Percentiles rank a stretch among this genome's conserved stretches.
phyloP scores from a whole-genome alignment of 129 eudicot species.

The Artemisia argyi region DNA sequence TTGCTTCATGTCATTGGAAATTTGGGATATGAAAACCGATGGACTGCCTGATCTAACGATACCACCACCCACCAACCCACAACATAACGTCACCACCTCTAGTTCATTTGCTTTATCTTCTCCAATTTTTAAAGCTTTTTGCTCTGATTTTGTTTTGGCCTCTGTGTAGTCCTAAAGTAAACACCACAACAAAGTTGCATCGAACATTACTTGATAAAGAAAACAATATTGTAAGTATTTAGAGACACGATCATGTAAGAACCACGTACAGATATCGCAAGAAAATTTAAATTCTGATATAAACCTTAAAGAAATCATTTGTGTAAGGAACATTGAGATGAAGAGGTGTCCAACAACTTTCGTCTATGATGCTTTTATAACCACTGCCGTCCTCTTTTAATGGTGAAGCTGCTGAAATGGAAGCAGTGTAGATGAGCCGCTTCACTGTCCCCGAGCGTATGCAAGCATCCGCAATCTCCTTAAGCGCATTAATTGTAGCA shows the following conservation, averaged over 20 bases:
- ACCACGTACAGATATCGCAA: no score
- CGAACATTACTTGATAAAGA: neutral
- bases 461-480: constrained; percentile 40
- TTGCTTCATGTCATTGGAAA: neutral
- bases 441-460: constrained; percentile 54
- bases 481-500: constrained; percentile 49
- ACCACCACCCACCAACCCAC: constrained; percentile 56
- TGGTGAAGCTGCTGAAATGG: constrained; percentile 52
- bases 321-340: constrained; percentile 28
- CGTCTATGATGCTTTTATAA: constrained; percentile 46
- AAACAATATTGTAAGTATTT: no score
- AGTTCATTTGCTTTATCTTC: constrained; percentile 11
- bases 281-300: no score
- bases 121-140: constrained; percentile 36
- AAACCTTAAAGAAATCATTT: constrained; percentile 17
- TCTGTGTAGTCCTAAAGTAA: constrained; percentile 10
- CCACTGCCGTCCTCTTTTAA: constrained; percentile 50
- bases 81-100: constrained; percentile 40
- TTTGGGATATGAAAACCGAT: constrained; percentile 31
- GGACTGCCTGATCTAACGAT: constrained; percentile 14
- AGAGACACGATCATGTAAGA: neutral
- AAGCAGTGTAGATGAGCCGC: constrained; percentile 52
- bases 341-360: constrained; percentile 62
- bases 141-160: constrained; percentile 36
- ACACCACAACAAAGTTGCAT: neutral